phyloP scores from a whole-genome alignment of 1,284 basidiomycete genomes.

The Leccinum olivaceoglutinosum region DNA sequence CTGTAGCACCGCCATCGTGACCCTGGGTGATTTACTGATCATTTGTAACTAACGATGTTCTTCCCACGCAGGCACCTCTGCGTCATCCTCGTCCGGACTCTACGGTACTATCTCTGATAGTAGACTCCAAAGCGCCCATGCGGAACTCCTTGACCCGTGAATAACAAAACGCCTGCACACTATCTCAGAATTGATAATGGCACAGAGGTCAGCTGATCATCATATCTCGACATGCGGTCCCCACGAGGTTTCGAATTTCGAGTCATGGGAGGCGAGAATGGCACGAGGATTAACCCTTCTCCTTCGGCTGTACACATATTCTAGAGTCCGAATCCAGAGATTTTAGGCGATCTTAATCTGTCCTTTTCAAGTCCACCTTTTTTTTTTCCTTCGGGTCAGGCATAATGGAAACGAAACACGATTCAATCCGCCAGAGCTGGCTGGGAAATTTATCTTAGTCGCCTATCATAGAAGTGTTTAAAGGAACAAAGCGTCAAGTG shows the following conservation, averaged over 20 bases:
- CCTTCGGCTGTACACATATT: slow-evolving; percentile 5
- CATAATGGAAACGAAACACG: not conserved
- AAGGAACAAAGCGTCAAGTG: slow-evolving; percentile 1
- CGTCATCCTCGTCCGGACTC: not conserved
- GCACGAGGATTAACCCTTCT: slow-evolving; percentile 9
- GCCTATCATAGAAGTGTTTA: slow-evolving; percentile 1
- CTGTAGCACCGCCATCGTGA: slow-evolving; percentile 15
- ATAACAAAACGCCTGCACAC: slow-evolving; percentile 3
- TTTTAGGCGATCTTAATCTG: slow-evolving; percentile 8
- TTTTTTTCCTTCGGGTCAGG: not conserved
- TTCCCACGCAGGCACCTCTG: slow-evolving; percentile 1
- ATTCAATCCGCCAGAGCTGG: not conserved
- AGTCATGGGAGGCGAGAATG: slow-evolving; percentile 9
- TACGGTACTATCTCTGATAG: not conserved
- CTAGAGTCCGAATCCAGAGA: not conserved
- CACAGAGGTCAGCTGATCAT: slow-evolving; percentile 19
- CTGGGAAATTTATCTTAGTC: not conserved
- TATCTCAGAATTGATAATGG: slow-evolving; percentile 9
- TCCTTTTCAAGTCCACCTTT: slow-evolving; percentile 13
- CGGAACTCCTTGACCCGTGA: slow-evolving; percentile 7
- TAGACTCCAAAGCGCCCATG: not conserved
- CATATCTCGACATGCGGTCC: slow-evolving; percentile 23
- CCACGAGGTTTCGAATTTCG: slow-evolving; percentile 26
- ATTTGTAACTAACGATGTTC: not conserved
- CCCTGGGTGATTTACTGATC: not conserved